A percentile compares a stretch with the other conserved stretches of the same genome.
Evolutionary conservation across 108 stramenopile species (phyloP).

Genomic region (Skeletonema potamos): DNA sequence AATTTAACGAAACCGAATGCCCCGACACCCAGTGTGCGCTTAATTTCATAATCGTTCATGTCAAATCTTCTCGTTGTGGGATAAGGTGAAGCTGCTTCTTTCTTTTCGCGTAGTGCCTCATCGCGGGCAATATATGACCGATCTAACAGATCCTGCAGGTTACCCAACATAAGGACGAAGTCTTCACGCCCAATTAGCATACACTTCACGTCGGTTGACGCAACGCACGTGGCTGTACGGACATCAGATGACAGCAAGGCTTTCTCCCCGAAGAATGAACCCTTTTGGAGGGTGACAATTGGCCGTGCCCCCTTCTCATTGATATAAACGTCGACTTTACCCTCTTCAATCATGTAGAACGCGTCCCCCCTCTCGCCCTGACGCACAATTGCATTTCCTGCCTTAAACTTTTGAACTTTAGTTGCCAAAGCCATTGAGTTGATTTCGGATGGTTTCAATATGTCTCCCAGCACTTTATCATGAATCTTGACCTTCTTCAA

Average conservation of each 20-base stretch:
- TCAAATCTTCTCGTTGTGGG: conserved; percentile 31
- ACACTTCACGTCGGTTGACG: conserved; percentile 42
- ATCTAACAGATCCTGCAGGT: conserved; percentile 57
- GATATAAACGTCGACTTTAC: conserved; percentile 44
- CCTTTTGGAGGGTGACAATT: conserved; percentile 33
- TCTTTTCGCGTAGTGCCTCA: neutral
- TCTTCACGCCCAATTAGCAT: conserved; percentile 61
- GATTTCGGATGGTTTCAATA: conserved; percentile 45
- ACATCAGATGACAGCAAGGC: conserved; percentile 45
- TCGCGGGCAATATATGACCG: conserved; percentile 30
- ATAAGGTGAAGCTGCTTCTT: neutral
- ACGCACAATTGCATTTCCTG: conserved; percentile 41
- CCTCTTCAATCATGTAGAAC: conserved; percentile 56
- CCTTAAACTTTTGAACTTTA: conserved; percentile 30
- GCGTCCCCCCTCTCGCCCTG: conserved; percentile 52
- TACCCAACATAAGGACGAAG: conserved; percentile 64
- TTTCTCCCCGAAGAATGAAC: conserved; percentile 53
- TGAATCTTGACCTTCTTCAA: conserved; percentile 60
- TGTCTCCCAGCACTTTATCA: conserved; percentile 49
- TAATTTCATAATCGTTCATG: conserved; percentile 41
- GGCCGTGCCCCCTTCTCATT: conserved; percentile 37
- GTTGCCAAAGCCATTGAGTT: conserved; percentile 47
- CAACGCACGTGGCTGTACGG: conserved; percentile 54
- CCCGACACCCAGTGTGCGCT: conserved; percentile 51
- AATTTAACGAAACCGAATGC: conserved; percentile 53